A percentile compares a stretch with the other conserved stretches of the same genome.
These are phyloP conservation scores for Tephrocybe sp. DNA, from an alignment of 768 basidiomycete species.

Conservation along the genomic window DNA sequence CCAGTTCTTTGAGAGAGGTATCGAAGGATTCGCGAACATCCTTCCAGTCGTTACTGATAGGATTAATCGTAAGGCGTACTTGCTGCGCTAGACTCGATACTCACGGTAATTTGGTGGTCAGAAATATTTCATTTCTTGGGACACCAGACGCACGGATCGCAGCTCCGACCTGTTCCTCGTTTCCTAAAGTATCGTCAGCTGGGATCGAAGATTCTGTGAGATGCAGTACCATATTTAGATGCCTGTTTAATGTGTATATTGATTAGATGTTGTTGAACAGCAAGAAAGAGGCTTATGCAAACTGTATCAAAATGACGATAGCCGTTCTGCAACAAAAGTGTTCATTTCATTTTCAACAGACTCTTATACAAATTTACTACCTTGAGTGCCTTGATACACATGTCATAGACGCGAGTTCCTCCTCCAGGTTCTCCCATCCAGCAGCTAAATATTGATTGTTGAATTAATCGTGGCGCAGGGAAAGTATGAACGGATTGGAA, in stretches of 20 bases:
- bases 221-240: conserved; percentile 21
- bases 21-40: conserved; percentile 36
- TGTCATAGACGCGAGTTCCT: conserved; percentile 37
- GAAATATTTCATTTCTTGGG: conserved; percentile 42
- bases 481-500: neutral
- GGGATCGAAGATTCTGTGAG: neutral
- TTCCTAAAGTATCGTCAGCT: conserved; percentile 22
- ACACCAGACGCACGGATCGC: conserved; percentile 44
- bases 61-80: neutral
- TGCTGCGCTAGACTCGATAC: neutral
- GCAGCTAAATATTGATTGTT: conserved; percentile 19
- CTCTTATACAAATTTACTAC: conserved; percentile 10
- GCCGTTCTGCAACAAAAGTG: conserved; percentile 28
- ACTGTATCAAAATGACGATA: conserved; percentile 48
- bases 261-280: no score
- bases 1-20: conserved; percentile 31
- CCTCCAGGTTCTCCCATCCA: conserved; percentile 36
- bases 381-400: conserved; percentile 33
- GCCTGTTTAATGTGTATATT: conserved; percentile 16
- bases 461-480: neutral
- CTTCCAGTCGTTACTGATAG: conserved; percentile 23
- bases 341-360: neutral
- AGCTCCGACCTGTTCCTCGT: conserved; percentile 43
- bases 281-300: conserved; percentile 1
- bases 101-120: conserved; percentile 49